Evolutionary conservation across 108 stramenopile genomes (phyloP).

Genomic region (Skeletonema menzelii): DNA sequence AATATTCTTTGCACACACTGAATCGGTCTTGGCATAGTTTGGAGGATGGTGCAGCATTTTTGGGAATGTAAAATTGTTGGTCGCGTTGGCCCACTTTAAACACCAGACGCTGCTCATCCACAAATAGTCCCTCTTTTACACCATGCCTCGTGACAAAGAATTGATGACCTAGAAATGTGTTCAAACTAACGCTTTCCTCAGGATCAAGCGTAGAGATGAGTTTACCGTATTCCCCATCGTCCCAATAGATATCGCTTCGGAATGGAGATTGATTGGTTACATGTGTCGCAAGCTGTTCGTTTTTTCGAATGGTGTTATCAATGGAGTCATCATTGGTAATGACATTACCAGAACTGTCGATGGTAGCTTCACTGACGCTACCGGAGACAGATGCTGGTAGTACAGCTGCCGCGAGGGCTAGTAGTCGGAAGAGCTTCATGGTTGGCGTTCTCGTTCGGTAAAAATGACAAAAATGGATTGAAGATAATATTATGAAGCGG

Average conservation of each 20-base stretch:
- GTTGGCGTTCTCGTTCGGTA: neutral
- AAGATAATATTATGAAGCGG: too few relatives aligned
- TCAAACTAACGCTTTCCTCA: constrained; percentile 17
- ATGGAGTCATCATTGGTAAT: neutral
- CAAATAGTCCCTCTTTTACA: constrained; percentile 59
- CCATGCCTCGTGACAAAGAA: constrained; percentile 72
- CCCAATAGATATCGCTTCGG: constrained; percentile 62
- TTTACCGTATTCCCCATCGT: constrained; percentile 55
- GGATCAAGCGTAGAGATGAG: constrained; percentile 44
- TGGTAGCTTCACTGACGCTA: constrained; percentile 2
- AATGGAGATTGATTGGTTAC: constrained; percentile 13
- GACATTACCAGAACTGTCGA: neutral
- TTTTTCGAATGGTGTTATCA: neutral
- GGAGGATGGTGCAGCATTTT: constrained; percentile 46
- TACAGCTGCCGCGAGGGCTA: neutral
- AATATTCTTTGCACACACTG: constrained; percentile 32
- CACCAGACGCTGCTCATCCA: constrained; percentile 31
- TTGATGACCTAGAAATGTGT: constrained; percentile 42
- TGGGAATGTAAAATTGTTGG: constrained; percentile 48
- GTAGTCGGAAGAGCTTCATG: neutral
- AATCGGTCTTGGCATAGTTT: constrained; percentile 58
- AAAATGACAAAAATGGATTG: too few relatives aligned
- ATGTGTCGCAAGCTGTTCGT: neutral
- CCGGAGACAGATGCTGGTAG: neutral
- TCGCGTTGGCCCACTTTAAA: constrained; percentile 26